phyloP scores from a whole-genome alignment of 768 basidiomycete genomes.

The Pleurotus djamor region DNA sequence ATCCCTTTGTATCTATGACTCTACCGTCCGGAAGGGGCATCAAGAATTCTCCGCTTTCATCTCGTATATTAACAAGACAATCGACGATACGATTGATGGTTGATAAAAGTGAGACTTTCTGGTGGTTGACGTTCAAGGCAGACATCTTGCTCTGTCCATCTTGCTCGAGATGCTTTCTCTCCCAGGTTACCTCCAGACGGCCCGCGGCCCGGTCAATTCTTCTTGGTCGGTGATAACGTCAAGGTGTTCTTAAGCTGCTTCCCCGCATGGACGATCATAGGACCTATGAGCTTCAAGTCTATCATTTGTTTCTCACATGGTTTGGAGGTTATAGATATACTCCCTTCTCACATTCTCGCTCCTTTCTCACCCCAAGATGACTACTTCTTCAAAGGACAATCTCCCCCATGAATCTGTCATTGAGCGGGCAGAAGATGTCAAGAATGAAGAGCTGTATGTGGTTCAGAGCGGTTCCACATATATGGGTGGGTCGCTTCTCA shows the following conservation, averaged over 20 bases:
- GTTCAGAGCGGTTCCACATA: constrained; percentile 25
- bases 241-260: neutral
- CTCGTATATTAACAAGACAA: constrained; percentile 50
- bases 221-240: neutral
- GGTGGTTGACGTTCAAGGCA: constrained; percentile 25
- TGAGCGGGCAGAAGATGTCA: constrained; percentile 18
- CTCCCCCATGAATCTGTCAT: neutral
- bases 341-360: neutral
- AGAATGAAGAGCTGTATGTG: constrained; percentile 26
- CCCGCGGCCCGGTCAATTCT: constrained; percentile 15
- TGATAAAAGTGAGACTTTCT: constrained; percentile 20
- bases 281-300: neutral
- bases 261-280: neutral
- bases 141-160: constrained; percentile 20
- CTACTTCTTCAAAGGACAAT: neutral
- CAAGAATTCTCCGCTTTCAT: constrained; percentile 50
- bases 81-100: constrained; percentile 34
- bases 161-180: neutral
- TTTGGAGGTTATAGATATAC: neutral
- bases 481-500: too few relatives aligned
- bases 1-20: constrained; percentile 55
- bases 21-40: constrained; percentile 46
- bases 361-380: neutral
- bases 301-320: neutral
- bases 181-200: neutral